Conservation (phyloP, 2,329 filamentous ascomycete species). For the Meredithiella fracta region DNA sequence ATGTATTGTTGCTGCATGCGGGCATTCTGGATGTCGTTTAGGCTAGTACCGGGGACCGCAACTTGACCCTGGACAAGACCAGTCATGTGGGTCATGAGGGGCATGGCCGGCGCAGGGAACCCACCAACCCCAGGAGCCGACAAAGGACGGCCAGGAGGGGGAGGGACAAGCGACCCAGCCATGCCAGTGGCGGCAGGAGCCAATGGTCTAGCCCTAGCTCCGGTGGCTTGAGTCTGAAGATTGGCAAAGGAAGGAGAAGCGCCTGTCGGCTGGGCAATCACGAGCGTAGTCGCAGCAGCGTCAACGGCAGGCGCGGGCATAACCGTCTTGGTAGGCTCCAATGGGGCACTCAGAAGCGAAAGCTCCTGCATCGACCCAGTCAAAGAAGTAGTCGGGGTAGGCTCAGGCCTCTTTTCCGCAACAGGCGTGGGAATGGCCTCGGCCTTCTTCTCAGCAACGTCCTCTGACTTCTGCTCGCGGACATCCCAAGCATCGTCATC, state of each 20-base stretch:
- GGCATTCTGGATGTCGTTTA: conserved; percentile 54
- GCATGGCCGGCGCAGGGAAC: conserved; percentile 46
- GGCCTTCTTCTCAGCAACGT: conserved; percentile 3
- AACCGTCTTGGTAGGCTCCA: conserved; percentile 32
- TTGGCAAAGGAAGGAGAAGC: conserved; percentile 38
- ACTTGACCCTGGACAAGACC: conserved; percentile 47
- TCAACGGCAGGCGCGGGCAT: conserved; percentile 18
- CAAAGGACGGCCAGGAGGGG: conserved; percentile 62
- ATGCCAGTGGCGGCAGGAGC: conserved; percentile 18
- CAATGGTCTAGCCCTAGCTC: conserved; percentile 24
- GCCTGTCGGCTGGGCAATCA: conserved; percentile 31
- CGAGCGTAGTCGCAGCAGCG: conserved; percentile 19
- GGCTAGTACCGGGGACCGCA: conserved; percentile 57
- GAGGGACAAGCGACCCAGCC: conserved; percentile 29
- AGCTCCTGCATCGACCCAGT: conserved; percentile 52
- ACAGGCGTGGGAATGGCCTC: conserved; percentile 1
- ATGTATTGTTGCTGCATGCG: conserved; percentile 47
- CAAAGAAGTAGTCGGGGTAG: conserved; percentile 16
- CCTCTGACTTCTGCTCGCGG: conserved; percentile 34
- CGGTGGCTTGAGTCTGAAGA: conserved; percentile 22
- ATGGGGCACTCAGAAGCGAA: conserved; percentile 35
- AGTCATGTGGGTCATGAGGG: conserved; percentile 72
- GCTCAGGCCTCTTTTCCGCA: conserved; percentile 18
- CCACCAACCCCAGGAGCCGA: conserved; percentile 64
- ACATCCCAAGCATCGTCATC: conserved; percentile 97